phyloP scores from a whole-genome alignment of 2,329 filamentous ascomycete species.

The Talaromyces rugulosus region DNA sequence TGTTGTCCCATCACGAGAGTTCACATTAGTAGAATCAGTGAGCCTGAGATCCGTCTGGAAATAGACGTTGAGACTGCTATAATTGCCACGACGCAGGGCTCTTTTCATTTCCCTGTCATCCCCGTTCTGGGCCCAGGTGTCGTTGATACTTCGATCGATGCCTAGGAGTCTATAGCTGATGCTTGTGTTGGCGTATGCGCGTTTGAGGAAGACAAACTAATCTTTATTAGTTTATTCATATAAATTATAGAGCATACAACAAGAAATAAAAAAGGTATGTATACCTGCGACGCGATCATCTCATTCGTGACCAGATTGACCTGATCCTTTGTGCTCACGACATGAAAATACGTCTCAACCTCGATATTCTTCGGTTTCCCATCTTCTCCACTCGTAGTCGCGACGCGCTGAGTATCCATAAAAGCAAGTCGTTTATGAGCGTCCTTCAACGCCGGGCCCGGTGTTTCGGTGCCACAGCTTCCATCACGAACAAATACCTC shows the following conservation, averaged over 20 bases:
- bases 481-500: not conserved
- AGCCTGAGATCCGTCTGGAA: slow-evolving; percentile 53
- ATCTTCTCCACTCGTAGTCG: slow-evolving; percentile 7
- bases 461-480: slow-evolving; percentile 29
- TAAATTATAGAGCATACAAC: not conserved
- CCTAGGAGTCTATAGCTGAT: slow-evolving; percentile 50
- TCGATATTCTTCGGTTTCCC: slow-evolving; percentile 23
- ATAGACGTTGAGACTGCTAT: slow-evolving; percentile 55
- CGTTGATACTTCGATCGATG: slow-evolving; percentile 49
- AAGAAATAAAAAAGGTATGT: no score
- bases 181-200: slow-evolving; percentile 40
- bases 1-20: slow-evolving; percentile 8
- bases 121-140: slow-evolving; percentile 50
- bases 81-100: slow-evolving; percentile 50
- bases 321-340: slow-evolving; percentile 32
- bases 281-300: slow-evolving; percentile 34
- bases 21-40: slow-evolving; percentile 17
- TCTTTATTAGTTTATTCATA: not conserved
- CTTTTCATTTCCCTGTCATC: slow-evolving; percentile 51
- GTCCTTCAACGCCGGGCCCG: slow-evolving; percentile 21
- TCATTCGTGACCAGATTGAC: slow-evolving; percentile 24
- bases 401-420: slow-evolving; percentile 14
- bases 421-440: slow-evolving; percentile 23
- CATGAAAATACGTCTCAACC: slow-evolving; percentile 42
- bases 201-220: slow-evolving; percentile 39